A percentile compares a stretch with the other conserved stretches of the same genome.
phyloP scores from a whole-genome alignment of 441 rosid species.

The Manihot esculenta region DNA sequence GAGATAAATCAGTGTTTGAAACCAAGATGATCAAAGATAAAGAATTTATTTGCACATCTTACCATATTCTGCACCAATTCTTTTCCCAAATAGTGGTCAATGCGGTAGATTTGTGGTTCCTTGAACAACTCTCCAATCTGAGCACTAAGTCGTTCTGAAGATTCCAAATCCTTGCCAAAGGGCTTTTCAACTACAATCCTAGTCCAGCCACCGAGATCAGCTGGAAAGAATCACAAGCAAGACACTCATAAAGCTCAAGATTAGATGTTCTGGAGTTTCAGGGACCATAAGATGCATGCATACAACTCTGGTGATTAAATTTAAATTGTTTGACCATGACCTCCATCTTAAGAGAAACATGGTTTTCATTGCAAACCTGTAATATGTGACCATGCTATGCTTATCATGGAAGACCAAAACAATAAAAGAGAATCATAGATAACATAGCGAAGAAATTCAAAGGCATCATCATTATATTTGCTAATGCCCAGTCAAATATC shows the following conservation, averaged over 20 bases:
- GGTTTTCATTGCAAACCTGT: not conserved
- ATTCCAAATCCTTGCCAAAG: constrained; percentile 86
- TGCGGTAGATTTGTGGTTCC: constrained; percentile 92
- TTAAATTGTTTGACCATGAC: not conserved
- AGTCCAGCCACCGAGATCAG: constrained; percentile 96
- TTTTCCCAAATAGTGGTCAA: constrained; percentile 96
- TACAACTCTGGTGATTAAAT: not conserved
- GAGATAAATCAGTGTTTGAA: constrained; percentile 20
- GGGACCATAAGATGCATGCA: constrained; percentile 14
- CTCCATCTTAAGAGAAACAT: not conserved
- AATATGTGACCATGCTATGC: not conserved
- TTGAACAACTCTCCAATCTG: constrained; percentile 91
- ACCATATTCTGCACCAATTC: constrained; percentile 99
- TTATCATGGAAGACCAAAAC: constrained; percentile 6
- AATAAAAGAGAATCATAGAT: not conserved
- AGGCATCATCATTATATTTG: not conserved
- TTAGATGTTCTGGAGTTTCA: not conserved
- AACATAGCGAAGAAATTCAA: not conserved
- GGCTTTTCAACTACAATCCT: constrained; percentile 98
- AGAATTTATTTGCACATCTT: constrained; percentile 25
- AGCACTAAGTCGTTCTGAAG: constrained; percentile 78
- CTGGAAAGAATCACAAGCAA: constrained; percentile 35
- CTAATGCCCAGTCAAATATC: not conserved
- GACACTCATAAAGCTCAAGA: not conserved
- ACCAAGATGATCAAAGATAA: constrained; percentile 19